Base-by-base conservation (phyloP, 306 rosid species). In the Cotoneaster glaucophyllus region DNA sequence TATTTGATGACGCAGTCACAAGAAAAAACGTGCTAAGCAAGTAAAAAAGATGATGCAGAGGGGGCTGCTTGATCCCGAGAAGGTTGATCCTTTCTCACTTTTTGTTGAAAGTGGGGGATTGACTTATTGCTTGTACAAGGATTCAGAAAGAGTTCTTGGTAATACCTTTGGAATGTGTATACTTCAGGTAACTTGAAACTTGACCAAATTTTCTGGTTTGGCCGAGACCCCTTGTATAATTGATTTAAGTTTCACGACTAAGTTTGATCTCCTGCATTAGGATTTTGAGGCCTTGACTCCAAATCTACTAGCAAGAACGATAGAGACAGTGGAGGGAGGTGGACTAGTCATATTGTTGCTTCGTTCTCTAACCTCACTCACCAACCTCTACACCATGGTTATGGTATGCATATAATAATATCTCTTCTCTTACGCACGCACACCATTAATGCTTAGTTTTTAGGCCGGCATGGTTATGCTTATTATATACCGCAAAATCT, bases 241-340 rank as follows among this genome's bases (percentile, higher is more conserved):
- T 77, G 57, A 44, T 11, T 58, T 24, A 32, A 78, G 66, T 72
- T 28, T 22, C 13, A 70, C 31, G 67, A 64, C 59, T 14, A 21
- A 72, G 17, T 87, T 85, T 25, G n/a, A 28, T 58, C 4, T 66
- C 63, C 48, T 87, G 69, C 48, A 56, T 74, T 69, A 80, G 99
- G 99, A 95, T 82, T 95, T 92, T 77, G 99, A 90, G 81, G 99
- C 97, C 14, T 65, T 95, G 88, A 92, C 97, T 9, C 97, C 99
- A 32, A 95, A 95, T 87, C 89, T 92, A 48, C 87, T 95, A 4
- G 99, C 97, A 72, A 90, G 99, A 82, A 89, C 99, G 0, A 90
- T 95, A 77, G 99, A 95, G 85, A 95, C 99, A 0, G 99, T 92
- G 74, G 97, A 95, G 85, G 99, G 99, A 77, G 99, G 99, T 54